Conservation (phyloP, 768 basidiomycete species). For the Russula lepida region DNA sequence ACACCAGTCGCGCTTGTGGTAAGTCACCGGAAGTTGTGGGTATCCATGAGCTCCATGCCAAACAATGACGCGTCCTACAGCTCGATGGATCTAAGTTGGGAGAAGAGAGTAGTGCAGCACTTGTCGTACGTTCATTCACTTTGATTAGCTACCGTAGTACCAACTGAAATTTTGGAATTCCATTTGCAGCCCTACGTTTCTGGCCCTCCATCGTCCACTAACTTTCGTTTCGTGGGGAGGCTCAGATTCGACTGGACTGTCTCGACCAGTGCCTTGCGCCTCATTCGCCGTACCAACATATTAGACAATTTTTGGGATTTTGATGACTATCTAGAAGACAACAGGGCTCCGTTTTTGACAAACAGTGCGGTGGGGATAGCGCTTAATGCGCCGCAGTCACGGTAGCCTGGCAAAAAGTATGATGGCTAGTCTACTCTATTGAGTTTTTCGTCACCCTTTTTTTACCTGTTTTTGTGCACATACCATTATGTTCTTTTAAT, state of each 20-base stretch:
- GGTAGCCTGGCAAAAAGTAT: neutral
- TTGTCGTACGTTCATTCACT: constrained; percentile 9
- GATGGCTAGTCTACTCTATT: neutral
- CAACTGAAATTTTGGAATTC: neutral
- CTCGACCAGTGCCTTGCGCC: constrained; percentile 39
- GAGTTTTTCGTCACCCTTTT: neutral
- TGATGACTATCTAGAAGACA: constrained; percentile 76
- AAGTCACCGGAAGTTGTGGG: constrained; percentile 24
- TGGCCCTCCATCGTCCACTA: neutral
- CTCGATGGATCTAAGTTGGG: constrained; percentile 28
- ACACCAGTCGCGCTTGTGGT: constrained; percentile 68
- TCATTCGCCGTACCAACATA: constrained; percentile 42
- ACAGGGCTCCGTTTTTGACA: constrained; percentile 42
- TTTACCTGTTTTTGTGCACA: neutral
- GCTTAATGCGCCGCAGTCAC: neutral
- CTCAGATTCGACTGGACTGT: constrained; percentile 15
- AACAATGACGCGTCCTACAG: constrained; percentile 41
- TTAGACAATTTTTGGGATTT: constrained; percentile 67
- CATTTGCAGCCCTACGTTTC: constrained; percentile 1
- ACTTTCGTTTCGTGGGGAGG: neutral
- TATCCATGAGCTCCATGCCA: constrained; percentile 27
- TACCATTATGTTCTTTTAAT: constrained; percentile 3
- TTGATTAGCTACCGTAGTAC: neutral
- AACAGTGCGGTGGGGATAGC: constrained; percentile 26
- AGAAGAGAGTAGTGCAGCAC: neutral